Percentiles rank a stretch among this genome's conserved stretches.
These are phyloP conservation scores for Porphyrellus cyaneotinctus DNA, from an alignment of 768 basidiomycete genomes.

Conservation along the genomic window DNA sequence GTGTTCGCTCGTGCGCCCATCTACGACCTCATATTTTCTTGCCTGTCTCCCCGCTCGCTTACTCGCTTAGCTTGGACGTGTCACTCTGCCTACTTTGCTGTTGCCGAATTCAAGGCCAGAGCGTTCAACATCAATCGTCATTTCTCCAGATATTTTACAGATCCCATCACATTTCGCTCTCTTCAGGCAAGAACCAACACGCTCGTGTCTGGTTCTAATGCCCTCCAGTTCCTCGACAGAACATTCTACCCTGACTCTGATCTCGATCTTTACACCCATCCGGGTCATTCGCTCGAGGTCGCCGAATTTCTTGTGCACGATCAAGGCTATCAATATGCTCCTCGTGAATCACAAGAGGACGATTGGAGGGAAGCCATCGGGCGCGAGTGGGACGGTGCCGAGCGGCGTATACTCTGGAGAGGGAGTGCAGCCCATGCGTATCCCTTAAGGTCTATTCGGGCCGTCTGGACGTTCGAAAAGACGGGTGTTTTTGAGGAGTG, in stretches of 20 bases:
- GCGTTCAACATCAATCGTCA: slow-evolving; percentile 37
- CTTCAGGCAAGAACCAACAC: slow-evolving; percentile 42
- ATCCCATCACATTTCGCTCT: slow-evolving; percentile 37
- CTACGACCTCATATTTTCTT: slow-evolving; percentile 19
- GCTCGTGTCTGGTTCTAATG: slow-evolving; percentile 52
- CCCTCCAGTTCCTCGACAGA: slow-evolving; percentile 50
- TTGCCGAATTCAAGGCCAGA: slow-evolving; percentile 19
- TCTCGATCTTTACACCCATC: slow-evolving; percentile 46
- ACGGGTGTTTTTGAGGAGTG: background rate
- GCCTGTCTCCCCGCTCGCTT: slow-evolving; percentile 18
- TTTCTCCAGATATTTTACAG: slow-evolving; percentile 34
- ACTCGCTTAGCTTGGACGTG: slow-evolving; percentile 23
- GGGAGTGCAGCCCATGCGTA: background rate
- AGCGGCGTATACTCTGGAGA: background rate
- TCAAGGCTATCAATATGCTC: slow-evolving; percentile 31
- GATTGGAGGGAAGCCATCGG: slow-evolving; percentile 12
- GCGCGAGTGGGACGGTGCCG: slow-evolving; percentile 18
- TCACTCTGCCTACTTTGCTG: slow-evolving; percentile 11
- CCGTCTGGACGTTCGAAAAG: slow-evolving; percentile 27
- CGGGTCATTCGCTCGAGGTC: slow-evolving; percentile 29
- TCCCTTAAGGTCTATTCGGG: slow-evolving; percentile 2
- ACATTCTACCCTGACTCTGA: slow-evolving; percentile 43
- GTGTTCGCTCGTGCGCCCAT: slow-evolving; percentile 18
- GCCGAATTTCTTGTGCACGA: slow-evolving; percentile 31
- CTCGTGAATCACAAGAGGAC: slow-evolving; percentile 17